Evolutionary conservation across 2,329 filamentous ascomycete genomes (phyloP), one percentile per base, ranked within the genome.

Genomic region (Alternaria gansuensis): DNA sequence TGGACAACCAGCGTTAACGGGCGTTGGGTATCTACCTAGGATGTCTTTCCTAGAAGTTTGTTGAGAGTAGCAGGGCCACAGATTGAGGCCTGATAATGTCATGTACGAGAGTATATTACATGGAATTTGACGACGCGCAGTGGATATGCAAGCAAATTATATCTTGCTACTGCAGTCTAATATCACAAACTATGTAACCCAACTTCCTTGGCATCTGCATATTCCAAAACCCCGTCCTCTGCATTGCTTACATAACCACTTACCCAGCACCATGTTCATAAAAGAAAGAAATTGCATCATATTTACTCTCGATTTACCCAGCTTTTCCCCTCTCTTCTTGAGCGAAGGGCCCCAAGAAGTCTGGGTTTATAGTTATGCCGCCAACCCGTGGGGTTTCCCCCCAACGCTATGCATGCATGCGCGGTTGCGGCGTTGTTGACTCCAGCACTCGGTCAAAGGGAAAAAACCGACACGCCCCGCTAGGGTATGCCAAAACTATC

Each of bases 351-450:
- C 39, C 41, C n/a, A 51, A 56, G 51, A 40, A 24, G 21, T 24
- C 23, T 23, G 14, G 21, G 24, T 6, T 3, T 24, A 24, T 24
- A 40, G 10, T 40, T 5, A 24, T 24, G 21, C 44, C 44, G 44
- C 44, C 24, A 48, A 34, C 44, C 31, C 44, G 51, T 37, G 49
- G 45, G 33, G n/a, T 51, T 51, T 17, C 17, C 17, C 17, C 36
- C 33, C 34, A 24, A 46, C 23, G 49, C 23, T 31, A 31, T 23
- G 31, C n/a, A 49, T 36, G 33, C 33, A 60, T 57, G 60, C 53
- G 51, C 49, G 50, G 33, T 17, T 51, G 36, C 53, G 53, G 57
- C 57, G 52, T 57, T 39, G 60, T 49, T 26, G 28, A 34, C 33
- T 48, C 23, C 29, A n/a, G n/a, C n/a, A n/a, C n/a, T n/a, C n/a